Conservation (phyloP, 2,329 filamentous ascomycete genomes). For the Colletotrichum lindemuthianum region DNA sequence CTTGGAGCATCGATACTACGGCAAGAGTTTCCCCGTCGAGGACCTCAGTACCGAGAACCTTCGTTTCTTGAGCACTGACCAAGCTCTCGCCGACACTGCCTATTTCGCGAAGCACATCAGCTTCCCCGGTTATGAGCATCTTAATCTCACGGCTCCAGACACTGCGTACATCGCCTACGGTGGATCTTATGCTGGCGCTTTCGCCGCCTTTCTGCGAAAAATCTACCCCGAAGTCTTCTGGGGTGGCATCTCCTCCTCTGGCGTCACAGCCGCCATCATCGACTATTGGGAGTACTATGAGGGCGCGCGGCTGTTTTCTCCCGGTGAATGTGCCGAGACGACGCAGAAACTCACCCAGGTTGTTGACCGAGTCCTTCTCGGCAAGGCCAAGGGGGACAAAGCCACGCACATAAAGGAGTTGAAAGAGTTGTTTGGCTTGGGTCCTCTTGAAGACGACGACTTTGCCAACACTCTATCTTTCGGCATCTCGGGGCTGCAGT, state of each 20-base stretch:
- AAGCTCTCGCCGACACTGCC: slow-evolving; percentile 81
- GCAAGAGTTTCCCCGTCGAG: slow-evolving; percentile 74
- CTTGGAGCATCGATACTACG: slow-evolving; percentile 90
- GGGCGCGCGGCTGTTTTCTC: slow-evolving; percentile 59
- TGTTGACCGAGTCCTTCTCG: slow-evolving; percentile 62
- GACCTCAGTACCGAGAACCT: slow-evolving; percentile 75
- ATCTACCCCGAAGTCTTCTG: slow-evolving; percentile 83
- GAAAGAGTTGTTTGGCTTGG: slow-evolving; percentile 56
- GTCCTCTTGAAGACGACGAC: slow-evolving; percentile 56
- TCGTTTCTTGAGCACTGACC: slow-evolving; percentile 85
- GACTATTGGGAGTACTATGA: slow-evolving; percentile 77
- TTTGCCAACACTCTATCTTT: slow-evolving; percentile 56
- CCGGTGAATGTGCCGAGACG: slow-evolving; percentile 69
- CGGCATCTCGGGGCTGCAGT: slow-evolving; percentile 57
- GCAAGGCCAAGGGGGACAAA: slow-evolving; percentile 46
- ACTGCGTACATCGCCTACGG: slow-evolving; percentile 84
- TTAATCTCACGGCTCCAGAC: slow-evolving; percentile 71
- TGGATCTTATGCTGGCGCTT: slow-evolving; percentile 84
- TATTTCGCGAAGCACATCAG: slow-evolving; percentile 81
- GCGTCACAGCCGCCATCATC: slow-evolving; percentile 79
- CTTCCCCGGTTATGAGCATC: slow-evolving; percentile 75
- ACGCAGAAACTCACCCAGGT: slow-evolving; percentile 67
- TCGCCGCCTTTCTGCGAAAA: slow-evolving; percentile 80
- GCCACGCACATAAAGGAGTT: slow-evolving; percentile 42
- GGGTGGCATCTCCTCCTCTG: slow-evolving; percentile 83